Percentiles rank a stretch among this genome's conserved stretches.
Evolutionary conservation across 768 basidiomycete genomes (phyloP).

Genomic region (Dentipellis fragilis): DNA sequence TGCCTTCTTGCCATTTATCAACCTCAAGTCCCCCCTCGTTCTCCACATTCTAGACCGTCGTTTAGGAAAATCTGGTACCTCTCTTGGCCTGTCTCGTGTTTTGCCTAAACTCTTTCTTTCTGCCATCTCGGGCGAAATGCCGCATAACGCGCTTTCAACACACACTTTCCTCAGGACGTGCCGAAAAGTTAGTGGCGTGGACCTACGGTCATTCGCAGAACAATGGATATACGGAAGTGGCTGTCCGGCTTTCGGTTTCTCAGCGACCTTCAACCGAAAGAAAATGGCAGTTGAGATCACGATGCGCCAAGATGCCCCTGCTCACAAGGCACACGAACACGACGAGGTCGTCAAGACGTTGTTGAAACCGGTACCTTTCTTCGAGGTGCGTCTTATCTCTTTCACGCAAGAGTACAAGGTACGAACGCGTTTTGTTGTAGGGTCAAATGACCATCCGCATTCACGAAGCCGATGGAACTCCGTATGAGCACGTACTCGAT

Average conservation of each 20-base stretch:
- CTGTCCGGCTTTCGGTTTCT: conserved; percentile 84
- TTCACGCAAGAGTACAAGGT: neutral
- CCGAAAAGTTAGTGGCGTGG: conserved; percentile 87
- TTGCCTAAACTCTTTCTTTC: conserved; percentile 92
- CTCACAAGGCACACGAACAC: conserved; percentile 54
- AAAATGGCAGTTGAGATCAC: conserved; percentile 97
- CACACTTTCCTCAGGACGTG: conserved; percentile 86
- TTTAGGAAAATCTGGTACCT: conserved; percentile 90
- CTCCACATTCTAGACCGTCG: conserved; percentile 91
- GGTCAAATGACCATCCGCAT: conserved; percentile 99
- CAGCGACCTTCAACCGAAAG: conserved; percentile 91
- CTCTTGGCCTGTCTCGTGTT: conserved; percentile 87
- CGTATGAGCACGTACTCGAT: conserved; percentile 96
- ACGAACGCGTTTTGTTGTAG: conserved; percentile 23
- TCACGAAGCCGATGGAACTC: conserved; percentile 97
- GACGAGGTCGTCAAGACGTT: conserved; percentile 57
- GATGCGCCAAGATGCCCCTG: conserved; percentile 83
- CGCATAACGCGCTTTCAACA: conserved; percentile 79
- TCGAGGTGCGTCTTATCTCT: conserved; percentile 50
- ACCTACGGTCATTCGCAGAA: conserved; percentile 86
- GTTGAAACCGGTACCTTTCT: conserved; percentile 76
- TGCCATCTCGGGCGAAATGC: conserved; percentile 85
- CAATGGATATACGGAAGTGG: conserved; percentile 99
- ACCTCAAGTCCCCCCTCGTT: conserved; percentile 92
- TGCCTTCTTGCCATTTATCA: conserved; percentile 75